Percentiles rank a stretch among this genome's conserved stretches.
Conservation (phyloP, 2,329 filamentous ascomycete genomes). For the Neodidymelliopsis sp. region DNA sequence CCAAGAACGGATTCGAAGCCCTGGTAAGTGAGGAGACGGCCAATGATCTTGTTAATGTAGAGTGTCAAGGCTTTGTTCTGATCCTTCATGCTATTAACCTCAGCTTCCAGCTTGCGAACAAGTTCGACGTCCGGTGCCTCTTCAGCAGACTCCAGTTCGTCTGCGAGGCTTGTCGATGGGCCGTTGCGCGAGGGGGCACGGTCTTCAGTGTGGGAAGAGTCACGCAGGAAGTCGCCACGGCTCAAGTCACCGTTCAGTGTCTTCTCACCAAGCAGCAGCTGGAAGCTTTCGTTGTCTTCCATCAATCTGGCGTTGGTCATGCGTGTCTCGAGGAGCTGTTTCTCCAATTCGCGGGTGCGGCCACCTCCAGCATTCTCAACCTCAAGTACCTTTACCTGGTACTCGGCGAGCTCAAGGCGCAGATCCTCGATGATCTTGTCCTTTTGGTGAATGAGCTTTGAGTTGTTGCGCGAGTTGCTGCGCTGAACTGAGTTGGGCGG, state of each 20-base stretch:
- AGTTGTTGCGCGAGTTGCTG: constrained; percentile 88
- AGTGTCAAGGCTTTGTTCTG: constrained; percentile 96
- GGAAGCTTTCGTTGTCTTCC: constrained; percentile 99
- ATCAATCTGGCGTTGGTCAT: constrained; percentile 96
- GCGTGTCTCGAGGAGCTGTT: constrained; percentile 85
- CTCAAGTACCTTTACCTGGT: constrained; percentile 93
- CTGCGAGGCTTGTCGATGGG: constrained; percentile 63
- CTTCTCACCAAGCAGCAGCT: constrained; percentile 91
- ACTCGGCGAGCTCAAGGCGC: constrained; percentile 89
- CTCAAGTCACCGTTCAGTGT: constrained; percentile 93
- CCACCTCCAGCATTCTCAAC: constrained; percentile 92
- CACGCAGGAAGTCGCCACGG: constrained; percentile 78
- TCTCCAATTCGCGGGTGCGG: constrained; percentile 87
- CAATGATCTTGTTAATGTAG: constrained; percentile 99
- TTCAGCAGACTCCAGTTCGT: constrained; percentile 78
- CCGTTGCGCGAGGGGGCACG: constrained; percentile 44
- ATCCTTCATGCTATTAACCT: constrained; percentile 82
- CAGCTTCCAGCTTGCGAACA: constrained; percentile 74
- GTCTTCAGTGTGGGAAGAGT: constrained; percentile 47
- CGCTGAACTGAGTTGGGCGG: constrained; percentile 84
- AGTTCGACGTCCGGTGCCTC: constrained; percentile 56
- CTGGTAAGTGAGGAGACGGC: constrained; percentile 89
- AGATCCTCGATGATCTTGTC: constrained; percentile 95
- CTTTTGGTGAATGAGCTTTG: constrained; percentile 90
- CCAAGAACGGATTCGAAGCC: constrained; percentile 95